Evolutionary conservation across 1,284 basidiomycete species (phyloP).

Genomic region (Ustilago esculenta): DNA sequence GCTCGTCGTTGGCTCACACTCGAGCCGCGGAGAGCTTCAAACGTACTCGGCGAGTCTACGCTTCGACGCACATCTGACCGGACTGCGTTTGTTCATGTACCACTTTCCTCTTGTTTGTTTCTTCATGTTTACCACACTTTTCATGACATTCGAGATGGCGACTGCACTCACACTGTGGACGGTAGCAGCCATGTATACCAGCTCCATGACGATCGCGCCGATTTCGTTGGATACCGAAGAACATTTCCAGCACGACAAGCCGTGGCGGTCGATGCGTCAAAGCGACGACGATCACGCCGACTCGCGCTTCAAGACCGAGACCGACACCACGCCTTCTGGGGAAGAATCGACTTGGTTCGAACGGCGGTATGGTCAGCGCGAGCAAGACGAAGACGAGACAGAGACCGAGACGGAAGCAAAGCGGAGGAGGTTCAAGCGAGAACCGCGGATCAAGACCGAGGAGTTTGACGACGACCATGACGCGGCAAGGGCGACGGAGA

Average conservation of each 20-base stretch:
- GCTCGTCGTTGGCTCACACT: conserved; percentile 34
- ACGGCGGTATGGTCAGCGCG: neutral
- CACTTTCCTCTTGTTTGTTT: conserved; percentile 60
- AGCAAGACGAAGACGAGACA: conserved; percentile 22
- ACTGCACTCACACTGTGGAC: conserved; percentile 61
- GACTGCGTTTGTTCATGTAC: conserved; percentile 63
- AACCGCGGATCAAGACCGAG: conserved; percentile 38
- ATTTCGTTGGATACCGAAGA: conserved; percentile 32
- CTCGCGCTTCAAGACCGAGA: conserved; percentile 10
- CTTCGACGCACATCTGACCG: conserved; percentile 62
- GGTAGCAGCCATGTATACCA: conserved; percentile 55
- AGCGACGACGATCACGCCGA: neutral
- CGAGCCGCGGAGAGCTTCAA: conserved; percentile 60
- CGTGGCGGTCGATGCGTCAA: neutral
- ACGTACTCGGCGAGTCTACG: conserved; percentile 53
- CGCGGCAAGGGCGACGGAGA: neutral
- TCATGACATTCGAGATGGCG: conserved; percentile 59
- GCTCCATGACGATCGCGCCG: conserved; percentile 24
- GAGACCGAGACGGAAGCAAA: conserved; percentile 30
- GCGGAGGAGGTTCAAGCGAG: conserved; percentile 9
- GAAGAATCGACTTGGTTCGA: conserved; percentile 21
- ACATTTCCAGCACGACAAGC: conserved; percentile 24
- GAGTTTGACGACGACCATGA: conserved; percentile 13
- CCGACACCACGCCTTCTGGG: conserved; percentile 5
- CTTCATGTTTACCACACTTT: conserved; percentile 57